Evolutionary conservation across 345 rosid genomes (phyloP).

Genomic region (rapeseed (Brassica napus)): Da-Ae NC_063446.1:7435501-7436000

Average conservation of each 20-base stretch:
- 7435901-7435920: not conserved
- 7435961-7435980: not conserved
- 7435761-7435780: not conserved
- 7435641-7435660: conserved; percentile 62
- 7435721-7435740: conserved; percentile 33
- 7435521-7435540: conserved; percentile 88
- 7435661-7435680: conserved; percentile 60
- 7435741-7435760: conserved; percentile 10
- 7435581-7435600: conserved; percentile 60
- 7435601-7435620: conserved; percentile 31
- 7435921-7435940: not conserved
- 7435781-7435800: conserved; percentile 27
- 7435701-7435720: conserved; percentile 51
- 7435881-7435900: not conserved
- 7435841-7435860: not conserved
- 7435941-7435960: not conserved
- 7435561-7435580: conserved; percentile 81
- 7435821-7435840: not conserved
- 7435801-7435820: not conserved
- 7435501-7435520: conserved; percentile 68
- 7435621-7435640: conserved; percentile 33
- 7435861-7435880: not conserved
- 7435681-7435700: conserved; percentile 69
- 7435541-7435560: conserved; percentile 72
- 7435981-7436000: not conserved